Percentiles rank a stretch among this genome's conserved stretches.
phyloP scores from a whole-genome alignment of 495 filamentous ascomycete species.

The Neurospora sp. region DNA sequence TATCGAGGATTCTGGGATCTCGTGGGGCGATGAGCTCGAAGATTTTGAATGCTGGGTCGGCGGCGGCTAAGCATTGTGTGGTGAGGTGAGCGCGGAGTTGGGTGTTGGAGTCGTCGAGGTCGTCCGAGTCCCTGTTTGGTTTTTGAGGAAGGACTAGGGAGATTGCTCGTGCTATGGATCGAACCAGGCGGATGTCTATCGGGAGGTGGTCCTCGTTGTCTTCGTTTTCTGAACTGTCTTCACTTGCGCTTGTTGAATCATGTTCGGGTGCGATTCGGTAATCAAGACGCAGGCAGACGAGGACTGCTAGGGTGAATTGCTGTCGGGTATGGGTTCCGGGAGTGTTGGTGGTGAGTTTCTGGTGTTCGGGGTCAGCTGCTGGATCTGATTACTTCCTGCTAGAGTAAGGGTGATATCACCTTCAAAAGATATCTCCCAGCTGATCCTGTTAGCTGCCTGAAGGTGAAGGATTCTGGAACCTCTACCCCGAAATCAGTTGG shows the following conservation, averaged over 20 bases:
- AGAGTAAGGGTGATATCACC: not conserved
- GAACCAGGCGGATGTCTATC: not conserved
- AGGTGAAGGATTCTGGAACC: constrained; percentile 5
- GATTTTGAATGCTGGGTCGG: constrained; percentile 2
- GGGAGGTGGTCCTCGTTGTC: not conserved
- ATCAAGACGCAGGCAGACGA: constrained; percentile 4
- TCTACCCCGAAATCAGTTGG: not conserved
- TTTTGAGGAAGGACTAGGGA: constrained; percentile 2
- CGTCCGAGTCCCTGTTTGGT: not conserved
- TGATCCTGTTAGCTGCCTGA: not conserved
- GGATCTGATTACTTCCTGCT: not conserved
- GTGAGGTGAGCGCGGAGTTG: not conserved
- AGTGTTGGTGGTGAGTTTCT: not conserved
- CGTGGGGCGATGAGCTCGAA: constrained; percentile 6
- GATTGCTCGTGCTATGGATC: constrained; percentile 5
- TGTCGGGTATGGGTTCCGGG: not conserved
- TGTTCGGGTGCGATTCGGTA: not conserved
- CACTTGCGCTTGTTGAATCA: not conserved
- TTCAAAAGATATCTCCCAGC: not conserved
- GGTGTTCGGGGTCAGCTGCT: not conserved
- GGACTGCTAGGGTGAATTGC: constrained; percentile 3
- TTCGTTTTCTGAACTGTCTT: not conserved
- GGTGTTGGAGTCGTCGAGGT: not conserved
- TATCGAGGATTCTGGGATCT: not conserved
- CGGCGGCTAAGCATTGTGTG: not conserved